Evolutionary conservation across 495 filamentous ascomycete species (phyloP), one percentile per base, ranked within the genome.

Genomic region (Annulohypoxylon nitens): DNA sequence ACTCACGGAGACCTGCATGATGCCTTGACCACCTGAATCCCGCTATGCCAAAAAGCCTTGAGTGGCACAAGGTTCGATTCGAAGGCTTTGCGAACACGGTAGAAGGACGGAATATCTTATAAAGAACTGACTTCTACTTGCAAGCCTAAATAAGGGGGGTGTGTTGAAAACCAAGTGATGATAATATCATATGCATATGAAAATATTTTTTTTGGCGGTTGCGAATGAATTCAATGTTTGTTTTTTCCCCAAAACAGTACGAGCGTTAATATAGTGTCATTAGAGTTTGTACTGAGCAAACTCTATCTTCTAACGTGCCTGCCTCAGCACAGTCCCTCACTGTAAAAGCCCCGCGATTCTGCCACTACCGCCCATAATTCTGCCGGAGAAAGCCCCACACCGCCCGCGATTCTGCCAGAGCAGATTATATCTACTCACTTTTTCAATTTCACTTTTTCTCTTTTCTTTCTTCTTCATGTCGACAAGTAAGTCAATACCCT

Each of bases 381-480:
- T 11, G 9, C 39, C 12, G 14, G 39, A 43, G 2, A 39, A 39
- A 39, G 36, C 11, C 11, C 30, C 30, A 30, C 36, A 54, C 50
- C 50, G 50, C 50, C 50, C 50, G 1, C 11, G 5, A 54, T 54
- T 54, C 57, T 60, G 57, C 20, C 57, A 60, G 36, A 23, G 14
- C 37, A 25, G 18, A 6, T 37, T 18, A 18, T 25, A 39, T 43
- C 25, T 43, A 43, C 39, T 3, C 37, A n/a, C 1, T 2, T 43
- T 16, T 37, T 11, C 9, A 69, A 62, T 45, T 9, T 26, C 50
- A 39, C 43, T 62, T 67, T 53, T 14, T 33, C 43, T 51, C 61
- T 69, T 69, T 66, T 76, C 74, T 75, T 78, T 77, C 75, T 78
- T 77, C 77, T 76, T 76, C 69, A 78, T 75, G 75, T 73, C 70